These are phyloP conservation scores for Fusarium virguliforme DNA, from an alignment of 2,329 filamentous ascomycete genomes.

Conservation along the genomic window DNA sequence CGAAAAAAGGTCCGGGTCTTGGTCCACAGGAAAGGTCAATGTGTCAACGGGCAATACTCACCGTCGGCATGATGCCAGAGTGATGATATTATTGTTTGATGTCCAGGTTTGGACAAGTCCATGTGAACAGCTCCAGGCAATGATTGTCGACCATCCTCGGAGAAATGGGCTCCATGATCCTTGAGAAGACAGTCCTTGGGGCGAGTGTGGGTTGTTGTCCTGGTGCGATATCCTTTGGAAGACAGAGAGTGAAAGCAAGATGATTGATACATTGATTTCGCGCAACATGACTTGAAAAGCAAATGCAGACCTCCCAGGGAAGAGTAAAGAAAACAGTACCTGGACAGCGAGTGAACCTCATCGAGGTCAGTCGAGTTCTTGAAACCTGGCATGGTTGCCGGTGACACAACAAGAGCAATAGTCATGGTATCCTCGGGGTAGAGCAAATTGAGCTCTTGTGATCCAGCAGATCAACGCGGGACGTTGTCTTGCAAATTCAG, in stretches of 20 bases:
- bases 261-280: constrained; percentile 51
- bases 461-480: constrained; percentile 52
- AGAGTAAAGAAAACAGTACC: constrained; percentile 71
- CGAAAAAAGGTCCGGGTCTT: constrained; percentile 43
- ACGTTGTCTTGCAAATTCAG: constrained; percentile 51
- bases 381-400: constrained; percentile 69
- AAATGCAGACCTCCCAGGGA: constrained; percentile 62
- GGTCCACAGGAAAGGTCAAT: constrained; percentile 48
- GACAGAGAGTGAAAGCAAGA: constrained; percentile 49
- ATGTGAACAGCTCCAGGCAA: constrained; percentile 28
- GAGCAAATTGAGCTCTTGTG: constrained; percentile 52
- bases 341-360: constrained; percentile 73
- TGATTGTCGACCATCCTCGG: constrained; percentile 36
- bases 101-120: constrained; percentile 55
- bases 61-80: constrained; percentile 48
- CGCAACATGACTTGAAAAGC: constrained; percentile 52
- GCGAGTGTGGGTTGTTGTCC: constrained; percentile 30
- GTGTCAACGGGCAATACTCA: constrained; percentile 59
- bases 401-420: constrained; percentile 64
- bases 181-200: constrained; percentile 28
- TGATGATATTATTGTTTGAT: constrained; percentile 51
- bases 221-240: constrained; percentile 44
- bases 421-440: constrained; percentile 65
- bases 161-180: constrained; percentile 25
- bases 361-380: constrained; percentile 69